Conservation (phyloP, 768 basidiomycete genomes). For the Mrakia frigida region DNA sequence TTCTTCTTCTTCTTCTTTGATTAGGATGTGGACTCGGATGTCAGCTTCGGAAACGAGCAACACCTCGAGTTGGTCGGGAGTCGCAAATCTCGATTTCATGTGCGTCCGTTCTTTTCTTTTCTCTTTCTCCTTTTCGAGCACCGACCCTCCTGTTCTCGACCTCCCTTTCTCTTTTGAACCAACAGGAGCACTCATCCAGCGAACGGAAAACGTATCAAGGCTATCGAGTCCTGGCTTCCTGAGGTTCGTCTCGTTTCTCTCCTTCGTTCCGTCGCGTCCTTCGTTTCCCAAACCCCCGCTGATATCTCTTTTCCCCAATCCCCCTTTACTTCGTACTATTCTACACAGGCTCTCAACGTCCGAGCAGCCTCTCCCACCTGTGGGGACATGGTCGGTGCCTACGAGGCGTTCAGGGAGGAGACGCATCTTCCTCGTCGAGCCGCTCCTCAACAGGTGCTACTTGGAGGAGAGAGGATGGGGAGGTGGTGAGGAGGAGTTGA, state of each 20-base stretch:
- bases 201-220: slow-evolving; percentile 65
- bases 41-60: slow-evolving; percentile 53
- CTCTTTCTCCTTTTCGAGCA: too few relatives aligned
- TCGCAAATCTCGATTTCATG: slow-evolving; percentile 56
- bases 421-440: background rate
- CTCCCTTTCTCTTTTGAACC: too few relatives aligned
- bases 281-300: background rate
- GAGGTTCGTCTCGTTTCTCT: background rate
- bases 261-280: background rate
- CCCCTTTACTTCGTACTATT: background rate
- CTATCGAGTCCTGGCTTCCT: slow-evolving; percentile 25
- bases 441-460: background rate
- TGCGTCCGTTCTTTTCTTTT: background rate
- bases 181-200: slow-evolving; percentile 66
- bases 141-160: background rate
- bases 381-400: slow-evolving; percentile 12
- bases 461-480: slow-evolving; percentile 14
- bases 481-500: background rate
- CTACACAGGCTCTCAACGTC: slow-evolving; percentile 14
- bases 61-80: slow-evolving; percentile 35
- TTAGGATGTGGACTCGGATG: slow-evolving; percentile 67
- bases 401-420: slow-evolving; percentile 13
- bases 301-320: too few relatives aligned
- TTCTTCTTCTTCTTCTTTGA: background rate
- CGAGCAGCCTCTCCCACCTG: slow-evolving; percentile 18